A percentile compares a stretch with the other conserved stretches of the same genome.
Conservation (phyloP, 371 early-diverging fungal genomes). For the Mortierella polycephala region DNA sequence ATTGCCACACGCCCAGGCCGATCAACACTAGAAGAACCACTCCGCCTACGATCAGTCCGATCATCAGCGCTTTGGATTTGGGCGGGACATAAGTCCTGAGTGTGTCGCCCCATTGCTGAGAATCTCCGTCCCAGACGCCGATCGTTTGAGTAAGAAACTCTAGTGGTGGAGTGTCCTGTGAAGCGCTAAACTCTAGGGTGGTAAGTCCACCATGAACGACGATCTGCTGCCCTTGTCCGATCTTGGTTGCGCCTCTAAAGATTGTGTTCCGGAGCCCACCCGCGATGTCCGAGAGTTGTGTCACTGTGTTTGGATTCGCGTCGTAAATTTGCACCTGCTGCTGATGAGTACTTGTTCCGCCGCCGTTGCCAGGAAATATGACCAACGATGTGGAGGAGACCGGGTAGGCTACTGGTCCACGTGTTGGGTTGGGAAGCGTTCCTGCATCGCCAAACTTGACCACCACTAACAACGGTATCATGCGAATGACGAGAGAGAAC, state of each 20-base stretch:
- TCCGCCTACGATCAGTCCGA: conserved; percentile 40
- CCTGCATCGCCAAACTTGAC: conserved; percentile 49
- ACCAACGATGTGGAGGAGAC: conserved; percentile 6
- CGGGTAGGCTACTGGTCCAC: conserved; percentile 37
- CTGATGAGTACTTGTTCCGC: conserved; percentile 9
- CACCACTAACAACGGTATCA: conserved; percentile 13
- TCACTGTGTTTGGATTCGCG: background rate
- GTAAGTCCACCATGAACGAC: conserved; percentile 43
- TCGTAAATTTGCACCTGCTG: conserved; percentile 24
- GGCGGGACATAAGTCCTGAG: conserved; percentile 14
- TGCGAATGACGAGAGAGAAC: background rate
- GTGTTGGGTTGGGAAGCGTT: conserved; percentile 18
- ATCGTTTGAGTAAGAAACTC: conserved; percentile 18
- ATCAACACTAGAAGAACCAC: conserved; percentile 10
- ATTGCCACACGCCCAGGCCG: conserved; percentile 25
- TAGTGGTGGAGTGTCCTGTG: background rate
- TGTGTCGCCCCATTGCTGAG: conserved; percentile 22
- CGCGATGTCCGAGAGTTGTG: conserved; percentile 2
- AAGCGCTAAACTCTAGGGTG: conserved; percentile 9
- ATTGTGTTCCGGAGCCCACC: conserved; percentile 39
- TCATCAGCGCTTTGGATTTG: conserved; percentile 33
- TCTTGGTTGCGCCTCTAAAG: conserved; percentile 34
- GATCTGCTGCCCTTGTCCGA: conserved; percentile 41
- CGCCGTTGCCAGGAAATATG: conserved; percentile 46
- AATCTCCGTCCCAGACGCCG: conserved; percentile 33